A percentile compares a stretch with the other conserved stretches of the same genome.
Conservation (phyloP, 345 rosid species). For the Physaria fendleri region DNA sequence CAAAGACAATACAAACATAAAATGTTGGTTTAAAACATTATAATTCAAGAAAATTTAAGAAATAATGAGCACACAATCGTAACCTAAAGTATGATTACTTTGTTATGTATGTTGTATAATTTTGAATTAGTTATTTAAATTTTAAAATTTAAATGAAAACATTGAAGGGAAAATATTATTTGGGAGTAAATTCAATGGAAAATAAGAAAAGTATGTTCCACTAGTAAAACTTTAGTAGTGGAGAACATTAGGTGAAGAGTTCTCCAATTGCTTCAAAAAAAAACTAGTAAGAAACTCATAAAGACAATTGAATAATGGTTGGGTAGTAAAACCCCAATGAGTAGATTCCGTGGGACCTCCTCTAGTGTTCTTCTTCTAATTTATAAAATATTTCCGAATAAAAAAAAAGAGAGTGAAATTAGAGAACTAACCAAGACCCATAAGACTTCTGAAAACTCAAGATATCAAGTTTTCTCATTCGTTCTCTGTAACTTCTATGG, state of each 20-base stretch:
- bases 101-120: neutral
- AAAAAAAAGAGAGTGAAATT: neutral
- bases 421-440: conserved; percentile 69
- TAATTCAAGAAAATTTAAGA: neutral
- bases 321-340: conserved; percentile 13
- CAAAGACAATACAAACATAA: neutral
- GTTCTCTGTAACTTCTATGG: conserved; percentile 75
- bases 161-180: neutral
- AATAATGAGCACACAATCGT: neutral
- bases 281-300: conserved; percentile 4
- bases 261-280: neutral
- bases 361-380: neutral
- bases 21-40: neutral
- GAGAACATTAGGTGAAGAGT: conserved; percentile 38
- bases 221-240: conserved; percentile 11
- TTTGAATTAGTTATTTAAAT: neutral
- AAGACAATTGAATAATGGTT: conserved; percentile 16
- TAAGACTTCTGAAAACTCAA: conserved; percentile 90
- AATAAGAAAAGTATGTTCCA: conserved; percentile 3
- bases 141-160: neutral
- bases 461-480: conserved; percentile 88
- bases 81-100: neutral
- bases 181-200: neutral
- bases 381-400: conserved; percentile 11
- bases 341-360: conserved; percentile 30